Evolutionary conservation across 768 basidiomycete species (phyloP).

Genomic region (Infundibulicybe gibba): DNA sequence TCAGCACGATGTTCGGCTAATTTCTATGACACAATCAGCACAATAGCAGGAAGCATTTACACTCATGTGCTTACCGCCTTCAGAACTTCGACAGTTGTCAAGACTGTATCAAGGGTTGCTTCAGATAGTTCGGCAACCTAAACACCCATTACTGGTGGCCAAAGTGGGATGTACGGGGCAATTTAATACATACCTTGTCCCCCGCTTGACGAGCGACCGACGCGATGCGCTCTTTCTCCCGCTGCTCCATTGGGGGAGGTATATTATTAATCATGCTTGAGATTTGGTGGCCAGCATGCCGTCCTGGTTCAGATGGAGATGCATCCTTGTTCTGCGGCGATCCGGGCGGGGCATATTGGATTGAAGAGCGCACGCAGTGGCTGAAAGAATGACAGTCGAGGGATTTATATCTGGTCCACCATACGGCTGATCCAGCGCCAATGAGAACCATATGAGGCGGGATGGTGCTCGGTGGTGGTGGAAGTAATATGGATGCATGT

Average conservation of each 20-base stretch:
- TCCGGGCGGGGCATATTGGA: conserved; percentile 8
- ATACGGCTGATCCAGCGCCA: conserved; percentile 46
- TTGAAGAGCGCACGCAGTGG: conserved; percentile 25
- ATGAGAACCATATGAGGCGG: conserved; percentile 67
- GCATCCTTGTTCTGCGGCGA: conserved; percentile 6
- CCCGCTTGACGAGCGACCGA: conserved; percentile 45
- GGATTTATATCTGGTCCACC: conserved; percentile 39
- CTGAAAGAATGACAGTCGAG: conserved; percentile 18
- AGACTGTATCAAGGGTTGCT: conserved; percentile 58
- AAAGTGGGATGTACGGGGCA: neutral
- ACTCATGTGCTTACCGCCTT: conserved; percentile 45
- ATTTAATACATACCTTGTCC: conserved; percentile 36
- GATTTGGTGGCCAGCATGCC: conserved; percentile 12
- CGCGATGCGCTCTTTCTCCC: conserved; percentile 42
- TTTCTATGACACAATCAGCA: conserved; percentile 34
- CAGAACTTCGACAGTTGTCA: conserved; percentile 52
- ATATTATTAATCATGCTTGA: conserved; percentile 25
- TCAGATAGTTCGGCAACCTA: conserved; percentile 68
- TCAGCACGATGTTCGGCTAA: conserved; percentile 47
- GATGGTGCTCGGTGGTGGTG: conserved; percentile 33
- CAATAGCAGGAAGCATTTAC: conserved; percentile 16
- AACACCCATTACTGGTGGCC: neutral
- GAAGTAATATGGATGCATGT: neutral
- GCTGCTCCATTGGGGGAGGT: conserved; percentile 20
- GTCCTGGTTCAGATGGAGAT: conserved; percentile 6